Base-by-base conservation (phyloP, 768 basidiomycete species). In the Clitopilus hobsonii region DNA sequence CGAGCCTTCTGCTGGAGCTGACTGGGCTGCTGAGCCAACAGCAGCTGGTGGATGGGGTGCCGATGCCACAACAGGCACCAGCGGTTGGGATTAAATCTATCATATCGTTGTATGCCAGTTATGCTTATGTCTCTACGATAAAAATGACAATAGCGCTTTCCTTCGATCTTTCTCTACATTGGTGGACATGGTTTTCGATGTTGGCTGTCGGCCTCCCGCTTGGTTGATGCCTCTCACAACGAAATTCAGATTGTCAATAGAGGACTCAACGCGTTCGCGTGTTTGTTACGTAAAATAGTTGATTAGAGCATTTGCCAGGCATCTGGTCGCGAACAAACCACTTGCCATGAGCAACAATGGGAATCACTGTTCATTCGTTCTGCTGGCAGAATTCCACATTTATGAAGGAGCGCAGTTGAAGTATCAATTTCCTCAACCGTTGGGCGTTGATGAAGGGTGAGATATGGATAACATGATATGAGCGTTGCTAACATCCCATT, bases 351-450 rank as follows among this genome's bases (percentile, higher is more conserved):
- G 79, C 51, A 77, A 75, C 71, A 78, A 81, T 73, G 81, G 82
- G 36, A 83, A 89, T 55, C 89, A 91, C 68, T 91, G 89, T 62
- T 91, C 94, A 18, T 98, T 95, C 72, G 89, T 97, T 56, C 79
- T 99, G 49, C 82, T 98, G 52, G 97, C 97, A n/a, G 97, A 98
- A 69, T 99, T 99, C 74, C 92, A 99, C 75, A 98, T 99, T 60
- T 87, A 93, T 66, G 84, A 89, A 55, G 97, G 97, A 28, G 91
- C 95, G 2, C 89, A 93, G 60, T 78, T 99, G 58, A 89, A 92
- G 38, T 95, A 97, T 69, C 94, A 98, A 71, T 98, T 96, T 66
- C 97, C 97, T 8, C 91, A 91, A 64, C 91, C 94, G 11, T 78
- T 97, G 29, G 97, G 96, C 8, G 85, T 91, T 55, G 92, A 98